phyloP scores from a whole-genome alignment of 768 basidiomycete species.

The Phaffia australis region DNA sequence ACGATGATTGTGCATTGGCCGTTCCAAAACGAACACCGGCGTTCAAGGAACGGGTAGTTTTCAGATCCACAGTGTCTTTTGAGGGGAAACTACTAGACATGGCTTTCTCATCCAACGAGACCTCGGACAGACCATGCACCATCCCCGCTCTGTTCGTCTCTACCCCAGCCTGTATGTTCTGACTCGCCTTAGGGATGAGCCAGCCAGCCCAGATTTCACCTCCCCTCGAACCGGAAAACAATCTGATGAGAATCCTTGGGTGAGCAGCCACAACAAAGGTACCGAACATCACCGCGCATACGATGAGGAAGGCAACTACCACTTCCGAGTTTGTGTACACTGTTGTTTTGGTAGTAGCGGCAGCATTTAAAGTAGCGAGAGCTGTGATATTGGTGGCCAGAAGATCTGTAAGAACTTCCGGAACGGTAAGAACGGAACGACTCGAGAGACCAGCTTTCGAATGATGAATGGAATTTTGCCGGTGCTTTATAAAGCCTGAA shows the following conservation, averaged over 20 bases:
- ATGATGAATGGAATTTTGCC: too few relatives aligned
- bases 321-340: slow-evolving; percentile 3
- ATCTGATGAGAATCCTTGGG: slow-evolving; percentile 6
- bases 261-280: slow-evolving; percentile 15
- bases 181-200: background rate
- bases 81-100: background rate
- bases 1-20: background rate
- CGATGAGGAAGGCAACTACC: background rate
- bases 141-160: background rate
- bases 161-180: too few relatives aligned
- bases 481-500: too few relatives aligned
- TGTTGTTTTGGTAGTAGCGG: background rate
- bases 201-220: slow-evolving; percentile 13
- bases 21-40: background rate
- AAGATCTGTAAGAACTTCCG: too few relatives aligned
- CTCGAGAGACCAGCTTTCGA: too few relatives aligned
- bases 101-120: slow-evolving; percentile 3
- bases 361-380: background rate
- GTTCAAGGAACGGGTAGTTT: background rate
- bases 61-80: background rate
- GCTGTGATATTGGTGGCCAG: too few relatives aligned
- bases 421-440: too few relatives aligned
- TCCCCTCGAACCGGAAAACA: background rate
- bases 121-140: background rate
- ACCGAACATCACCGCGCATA: background rate